A percentile compares a stretch with the other conserved stretches of the same genome.
Conservation (phyloP, 2,329 filamentous ascomycete species). For the Ophiocordyceps camponoti-saundersi region DNA sequence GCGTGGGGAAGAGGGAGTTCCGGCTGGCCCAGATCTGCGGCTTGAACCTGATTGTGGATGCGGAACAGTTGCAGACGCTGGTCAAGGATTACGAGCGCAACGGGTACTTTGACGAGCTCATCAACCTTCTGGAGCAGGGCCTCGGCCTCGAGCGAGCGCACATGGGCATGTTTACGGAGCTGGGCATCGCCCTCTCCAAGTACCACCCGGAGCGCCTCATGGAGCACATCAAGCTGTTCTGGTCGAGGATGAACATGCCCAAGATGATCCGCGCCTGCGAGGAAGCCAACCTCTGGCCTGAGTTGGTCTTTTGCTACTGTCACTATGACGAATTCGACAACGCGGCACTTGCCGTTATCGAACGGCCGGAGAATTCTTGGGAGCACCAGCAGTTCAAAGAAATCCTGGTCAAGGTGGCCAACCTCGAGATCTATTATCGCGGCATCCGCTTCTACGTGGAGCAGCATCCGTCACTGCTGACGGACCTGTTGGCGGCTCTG, state of each 20-base stretch:
- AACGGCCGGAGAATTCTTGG: constrained; percentile 93
- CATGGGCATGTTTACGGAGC: constrained; percentile 92
- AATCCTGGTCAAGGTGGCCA: constrained; percentile 91
- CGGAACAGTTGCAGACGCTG: constrained; percentile 81
- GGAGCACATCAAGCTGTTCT: constrained; percentile 98
- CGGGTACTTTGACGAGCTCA: constrained; percentile 97
- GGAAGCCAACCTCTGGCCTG: constrained; percentile 91
- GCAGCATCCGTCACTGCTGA: constrained; percentile 87
- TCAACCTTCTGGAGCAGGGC: constrained; percentile 82
- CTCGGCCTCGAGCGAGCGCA: constrained; percentile 82
- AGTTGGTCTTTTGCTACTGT: constrained; percentile 93
- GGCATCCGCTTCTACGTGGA: constrained; percentile 94
- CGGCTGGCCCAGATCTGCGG: constrained; percentile 96
- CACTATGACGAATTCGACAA: constrained; percentile 99
- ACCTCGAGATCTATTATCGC: constrained; percentile 97
- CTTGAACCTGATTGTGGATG: constrained; percentile 93
- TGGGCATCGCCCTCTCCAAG: constrained; percentile 82
- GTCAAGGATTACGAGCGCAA: constrained; percentile 95
- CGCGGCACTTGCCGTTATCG: constrained; percentile 91
- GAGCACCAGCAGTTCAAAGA: constrained; percentile 99
- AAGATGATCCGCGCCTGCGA: constrained; percentile 91
- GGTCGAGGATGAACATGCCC: constrained; percentile 92
- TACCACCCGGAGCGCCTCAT: constrained; percentile 93
- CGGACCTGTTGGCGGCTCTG: constrained; percentile 82
- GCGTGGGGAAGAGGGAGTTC: constrained; percentile 96